Base-by-base conservation (phyloP, 192 early-diverging fungal species). In the Backusella mclennaniae region DNA sequence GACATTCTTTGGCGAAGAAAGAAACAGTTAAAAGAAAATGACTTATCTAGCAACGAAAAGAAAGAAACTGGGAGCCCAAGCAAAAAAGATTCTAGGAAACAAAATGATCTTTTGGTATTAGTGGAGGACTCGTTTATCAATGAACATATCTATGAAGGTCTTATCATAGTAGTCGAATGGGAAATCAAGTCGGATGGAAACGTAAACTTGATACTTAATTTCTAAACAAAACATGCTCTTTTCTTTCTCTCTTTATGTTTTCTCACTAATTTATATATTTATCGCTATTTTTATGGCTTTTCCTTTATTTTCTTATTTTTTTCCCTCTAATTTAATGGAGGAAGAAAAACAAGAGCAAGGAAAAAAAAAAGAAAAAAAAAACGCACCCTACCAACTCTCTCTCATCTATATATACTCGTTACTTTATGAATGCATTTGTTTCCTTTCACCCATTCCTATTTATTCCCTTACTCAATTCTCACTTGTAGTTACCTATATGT, bases 341-440 rank as follows among this genome's bases (percentile, higher is more conserved):
- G 26, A 69, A 36, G 39, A n/a, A 38, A 36, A 38, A 42, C 6
- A 69, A 21, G 35, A 69, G 39, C 11, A 36, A 69, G 8, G 36
- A 69, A 39, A 69, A 69, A 15, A 36, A 69, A 41, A 0, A 21
- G 2, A 69, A 39, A 46, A 46, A 42, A 69, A 70, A 70, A 35
- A 21, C 38, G 26, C 26, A 42, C 17, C 21, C 68, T 68, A 46
- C 26, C 68, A 33, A 35, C 46, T 29, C 15, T n/a, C 7, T 41
- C 39, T 66, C 42, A 44, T 44, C 56, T 21, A 33, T 38, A 41
- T 71, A 83, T 83, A 78, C 52, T 75, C 33, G 81, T 77, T 41
- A 70, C 69, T 66, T 84, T 89, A 76, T 87, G 83, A 79, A 81
- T 84, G 69, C 76, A 84, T 5, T 63, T 85, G 69, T 82, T 87